phyloP scores from a whole-genome alignment of 805 yeast species.

The Nakazawaea wyomingensis region DNA sequence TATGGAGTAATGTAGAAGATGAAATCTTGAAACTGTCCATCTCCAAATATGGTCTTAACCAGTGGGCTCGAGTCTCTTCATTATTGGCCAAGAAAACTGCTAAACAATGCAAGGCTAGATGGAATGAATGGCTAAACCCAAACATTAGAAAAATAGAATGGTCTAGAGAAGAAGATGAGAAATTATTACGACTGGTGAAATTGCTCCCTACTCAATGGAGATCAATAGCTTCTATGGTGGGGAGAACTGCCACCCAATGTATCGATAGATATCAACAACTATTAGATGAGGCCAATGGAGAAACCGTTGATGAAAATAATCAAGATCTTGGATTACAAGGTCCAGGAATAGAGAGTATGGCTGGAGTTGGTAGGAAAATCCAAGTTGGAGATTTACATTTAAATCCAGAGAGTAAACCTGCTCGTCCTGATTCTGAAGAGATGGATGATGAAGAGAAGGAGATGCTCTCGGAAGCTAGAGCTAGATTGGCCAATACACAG shows the following conservation, averaged over 20 bases:
- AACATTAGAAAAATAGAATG: constrained; percentile 58
- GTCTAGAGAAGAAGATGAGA: constrained; percentile 72
- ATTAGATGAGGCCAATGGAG: constrained; percentile 45
- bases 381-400: constrained; percentile 58
- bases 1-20: constrained; percentile 84
- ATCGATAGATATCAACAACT: constrained; percentile 77
- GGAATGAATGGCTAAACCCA: constrained; percentile 89
- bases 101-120: constrained; percentile 85
- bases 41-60: constrained; percentile 87
- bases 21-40: constrained; percentile 88
- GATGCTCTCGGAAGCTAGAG: constrained; percentile 92
- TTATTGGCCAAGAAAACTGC: constrained; percentile 81
- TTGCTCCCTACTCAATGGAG: constrained; percentile 93
- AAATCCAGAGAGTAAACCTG: constrained; percentile 72
- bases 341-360: constrained; percentile 43
- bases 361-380: constrained; percentile 17
- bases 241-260: constrained; percentile 83
- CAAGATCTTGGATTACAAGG: constrained; percentile 37
- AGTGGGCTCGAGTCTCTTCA: constrained; percentile 92
- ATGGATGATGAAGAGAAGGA: constrained; percentile 86
- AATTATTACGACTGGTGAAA: constrained; percentile 59
- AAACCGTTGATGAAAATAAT: constrained; percentile 9
- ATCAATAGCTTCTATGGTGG: constrained; percentile 74
- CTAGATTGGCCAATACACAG: constrained; percentile 84
- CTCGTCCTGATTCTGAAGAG: constrained; percentile 74